phyloP scores from a whole-genome alignment of 768 basidiomycete species.

The Boletellus ananiceps region DNA sequence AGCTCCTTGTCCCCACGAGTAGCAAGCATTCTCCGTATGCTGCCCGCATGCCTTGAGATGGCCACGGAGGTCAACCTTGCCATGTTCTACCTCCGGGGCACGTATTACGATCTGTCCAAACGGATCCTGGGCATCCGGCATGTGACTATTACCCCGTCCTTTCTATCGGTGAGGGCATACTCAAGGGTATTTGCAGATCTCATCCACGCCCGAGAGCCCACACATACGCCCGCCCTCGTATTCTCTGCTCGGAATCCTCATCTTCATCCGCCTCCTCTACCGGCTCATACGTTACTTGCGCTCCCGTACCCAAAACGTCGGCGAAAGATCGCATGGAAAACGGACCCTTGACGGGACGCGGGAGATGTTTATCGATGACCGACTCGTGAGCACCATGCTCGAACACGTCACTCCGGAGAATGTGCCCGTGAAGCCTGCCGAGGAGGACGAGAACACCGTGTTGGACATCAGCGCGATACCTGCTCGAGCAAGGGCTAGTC shows the following conservation, averaged over 20 bases:
- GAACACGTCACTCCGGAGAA: constrained; percentile 48
- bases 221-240: constrained; percentile 78
- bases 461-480: constrained; percentile 58
- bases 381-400: constrained; percentile 55
- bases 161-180: neutral
- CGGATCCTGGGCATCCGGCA: constrained; percentile 65
- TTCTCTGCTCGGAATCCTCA: constrained; percentile 75
- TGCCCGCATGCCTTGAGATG: constrained; percentile 54
- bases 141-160: constrained; percentile 37
- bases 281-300: constrained; percentile 50
- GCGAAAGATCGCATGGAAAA: constrained; percentile 34
- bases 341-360: constrained; percentile 27
- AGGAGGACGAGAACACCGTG: constrained; percentile 66
- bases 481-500: constrained; percentile 44
- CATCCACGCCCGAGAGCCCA: constrained; percentile 66
- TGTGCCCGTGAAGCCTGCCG: constrained; percentile 52
- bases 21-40: constrained; percentile 25
- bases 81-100: constrained; percentile 72
- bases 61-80: constrained; percentile 72
- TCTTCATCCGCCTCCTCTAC: constrained; percentile 59
- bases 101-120: constrained; percentile 71
- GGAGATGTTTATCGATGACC: constrained; percentile 53
- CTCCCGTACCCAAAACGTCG: constrained; percentile 20
- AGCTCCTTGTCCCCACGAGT: constrained; percentile 32
- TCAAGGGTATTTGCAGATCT: constrained; percentile 47